Base-by-base conservation (phyloP, 345 rosid genomes). In the Aquilaria yunnanensis region DNA sequence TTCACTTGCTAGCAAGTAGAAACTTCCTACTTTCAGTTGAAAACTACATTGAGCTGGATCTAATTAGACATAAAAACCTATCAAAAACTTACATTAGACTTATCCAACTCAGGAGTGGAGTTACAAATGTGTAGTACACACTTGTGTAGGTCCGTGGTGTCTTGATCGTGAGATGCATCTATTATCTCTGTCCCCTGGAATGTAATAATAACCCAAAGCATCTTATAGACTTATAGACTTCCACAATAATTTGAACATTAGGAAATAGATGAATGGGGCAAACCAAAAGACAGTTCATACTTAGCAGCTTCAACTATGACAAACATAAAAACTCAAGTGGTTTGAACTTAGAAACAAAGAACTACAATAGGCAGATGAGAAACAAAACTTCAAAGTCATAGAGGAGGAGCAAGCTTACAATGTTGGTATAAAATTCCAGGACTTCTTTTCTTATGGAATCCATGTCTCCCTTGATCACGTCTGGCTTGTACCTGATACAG, bases 401-500 rank as follows among this genome's bases (percentile, higher is more conserved):
- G 5, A 37, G 43, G 43, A 37, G 23, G 16, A 2, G 55, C 5
- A 31, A 75, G 63, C 74, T 71, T 75, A 91, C 99, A 81, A 83
- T 70, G 68, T 55, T 77, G 5, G 55, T 2, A 70, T 91, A 95
- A 70, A 87, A 95, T 12, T 82, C 70, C 59, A 66, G 72, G 16
- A 95, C 96, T 66, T 85, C 94, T 23, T 45, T 63, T 4, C 92
- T 77, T 55, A 91, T 66, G 9, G 99, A 95, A 62, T 95, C 99
- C 99, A 95, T 84, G 70, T 95, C 99, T 72, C 97, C 99, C 70
- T 87, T 85, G 64, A 95, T 95, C 50, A 83, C 71, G 57, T 88
- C 96, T 1, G 93, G 96, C 73, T 78, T 86, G 77, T 80, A 88
- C 77, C 93, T 85, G 78, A 12, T 32, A 63, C 3, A 43, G 47